Base-by-base conservation (phyloP, 352 stramenopile genomes). In the Phytophthora cactorum region DNA sequence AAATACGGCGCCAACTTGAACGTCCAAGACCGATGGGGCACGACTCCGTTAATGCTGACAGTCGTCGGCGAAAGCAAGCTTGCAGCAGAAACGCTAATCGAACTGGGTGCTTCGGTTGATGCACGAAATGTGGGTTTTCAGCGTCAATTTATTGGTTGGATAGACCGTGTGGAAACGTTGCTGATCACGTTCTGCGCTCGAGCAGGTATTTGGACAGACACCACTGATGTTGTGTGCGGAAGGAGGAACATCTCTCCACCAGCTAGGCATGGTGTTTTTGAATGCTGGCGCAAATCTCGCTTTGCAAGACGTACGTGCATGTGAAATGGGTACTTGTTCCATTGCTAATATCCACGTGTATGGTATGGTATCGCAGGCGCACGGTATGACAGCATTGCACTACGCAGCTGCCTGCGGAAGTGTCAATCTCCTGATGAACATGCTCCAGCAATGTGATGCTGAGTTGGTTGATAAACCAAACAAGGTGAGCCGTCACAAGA, bases 1-100 rank as follows among this genome's bases (percentile, higher is more conserved):
- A 93, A 92, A 51, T 80, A 92, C 47, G 87, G 85, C 17, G 83
- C 87, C 2, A 77, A 91, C 53, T 50, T 95, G 34, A 90, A 95
- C 34, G 73, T 89, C 2, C 75, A 90, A 72, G 87, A 95, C 34
- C 75, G 77, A 14, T 93, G 85, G 85, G 80, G 85, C 12, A 93
- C 84, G 3, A 93, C 85, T 11, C 84, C 86, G 6, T 73, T 95
- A 31, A 95, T 95, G 83, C 52, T 95, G 58, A 90, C 83, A 1
- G 84, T 93, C 8, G 71, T 92, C 5, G 87, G 87, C 15, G 84
- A 92, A 51, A 92, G 72, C 46, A 84, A 84, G 51, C 51, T 61
- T 9, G 84, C 81, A 47, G 79, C 81, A 6, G 64, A 78, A 52
- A 88, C 73, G 12, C 65, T 95, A 12, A 88, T 95, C n/a, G 84